Evolutionary conservation across 306 rosid genomes (phyloP), one percentile per base, ranked within the genome.

Genomic region (Ormosia semicastrata): DNA sequence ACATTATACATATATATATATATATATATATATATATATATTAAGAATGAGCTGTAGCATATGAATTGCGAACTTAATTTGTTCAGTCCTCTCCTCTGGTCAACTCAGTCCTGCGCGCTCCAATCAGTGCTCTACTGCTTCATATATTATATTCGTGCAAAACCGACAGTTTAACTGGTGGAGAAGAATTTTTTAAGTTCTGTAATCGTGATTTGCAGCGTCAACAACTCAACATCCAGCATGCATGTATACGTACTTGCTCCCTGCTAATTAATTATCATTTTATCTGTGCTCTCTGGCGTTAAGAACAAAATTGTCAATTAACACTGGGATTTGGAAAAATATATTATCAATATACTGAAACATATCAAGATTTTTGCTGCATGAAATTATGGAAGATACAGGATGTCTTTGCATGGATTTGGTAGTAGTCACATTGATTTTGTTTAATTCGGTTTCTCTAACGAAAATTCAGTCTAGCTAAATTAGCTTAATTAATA

Each of bases 291-390:
- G 4, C 17, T 33, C 50, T n/a, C 54, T 39, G 67, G 4, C 58
- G 1, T 14, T 65, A 66, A 5, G 9, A 3, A 57, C 75, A 37
- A 17, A 79, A 33, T 17, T 57, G 13, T 59, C 4, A 46, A 71
- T 58, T 30, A 10, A 39, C 69, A 73, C 69, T 73, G 1, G 41
- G 54, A 74, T 81, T 81, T 54, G 47, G 54, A 44, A 43, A 81
- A 71, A 0, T 33, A 47, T 7, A 41, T 66, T 46, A 77, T 53
- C n/a, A 33, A 33, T 50, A 49, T 66, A 50, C 10, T 0, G 47
- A 7, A 65, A 37, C 7, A 77, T 77, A 37, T 52, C 11, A 37
- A 37, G 2, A 17, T 17, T 34, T 13, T 37, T 13, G 8, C 53
- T 8, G n/a, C 10, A 41, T 18, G 15, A 6, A 70, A 49, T 67